Evolutionary conservation across 1,284 basidiomycete genomes (phyloP).

Genomic region (Sanghuangporus sanghuang): DNA sequence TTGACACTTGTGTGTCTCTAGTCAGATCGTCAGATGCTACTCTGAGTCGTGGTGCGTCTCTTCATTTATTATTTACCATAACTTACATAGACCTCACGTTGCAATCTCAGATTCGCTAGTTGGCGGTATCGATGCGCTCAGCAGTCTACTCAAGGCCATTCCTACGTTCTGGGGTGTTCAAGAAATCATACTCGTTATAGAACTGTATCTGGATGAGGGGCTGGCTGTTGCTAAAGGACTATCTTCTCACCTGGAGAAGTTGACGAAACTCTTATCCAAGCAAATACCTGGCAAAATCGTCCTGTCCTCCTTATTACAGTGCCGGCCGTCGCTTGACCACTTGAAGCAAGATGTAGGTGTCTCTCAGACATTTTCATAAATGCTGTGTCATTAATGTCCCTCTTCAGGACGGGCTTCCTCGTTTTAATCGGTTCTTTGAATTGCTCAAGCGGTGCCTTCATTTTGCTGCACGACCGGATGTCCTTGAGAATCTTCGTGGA

Average conservation of each 20-base stretch:
- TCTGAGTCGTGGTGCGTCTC: slow-evolving; percentile 2
- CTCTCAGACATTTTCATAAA: slow-evolving; percentile 18
- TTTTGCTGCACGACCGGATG: slow-evolving; percentile 55
- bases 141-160: slow-evolving; percentile 52
- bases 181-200: slow-evolving; percentile 56
- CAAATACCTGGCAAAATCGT: slow-evolving; percentile 63
- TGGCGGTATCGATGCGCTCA: slow-evolving; percentile 46
- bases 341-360: background rate
- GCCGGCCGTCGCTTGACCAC: slow-evolving; percentile 42
- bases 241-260: slow-evolving; percentile 29
- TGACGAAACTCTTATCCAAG: slow-evolving; percentile 62
- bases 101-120: slow-evolving; percentile 23
- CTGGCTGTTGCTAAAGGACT: slow-evolving; percentile 25
- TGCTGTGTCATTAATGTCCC: background rate
- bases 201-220: slow-evolving; percentile 47
- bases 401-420: slow-evolving; percentile 28
- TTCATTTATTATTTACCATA: background rate
- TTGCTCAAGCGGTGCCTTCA: slow-evolving; percentile 63
- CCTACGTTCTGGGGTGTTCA: slow-evolving; percentile 65
- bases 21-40: slow-evolving; percentile 16
- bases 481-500: slow-evolving; percentile 66
- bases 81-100: background rate
- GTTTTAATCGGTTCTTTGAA: slow-evolving; percentile 56
- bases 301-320: slow-evolving; percentile 54
- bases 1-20: slow-evolving; percentile 56